A percentile compares a stretch with the other conserved stretches of the same genome.
These are phyloP conservation scores for Cyberlindnera galapagoensis DNA, from an alignment of 805 yeast species.

Conservation along the genomic window DNA sequence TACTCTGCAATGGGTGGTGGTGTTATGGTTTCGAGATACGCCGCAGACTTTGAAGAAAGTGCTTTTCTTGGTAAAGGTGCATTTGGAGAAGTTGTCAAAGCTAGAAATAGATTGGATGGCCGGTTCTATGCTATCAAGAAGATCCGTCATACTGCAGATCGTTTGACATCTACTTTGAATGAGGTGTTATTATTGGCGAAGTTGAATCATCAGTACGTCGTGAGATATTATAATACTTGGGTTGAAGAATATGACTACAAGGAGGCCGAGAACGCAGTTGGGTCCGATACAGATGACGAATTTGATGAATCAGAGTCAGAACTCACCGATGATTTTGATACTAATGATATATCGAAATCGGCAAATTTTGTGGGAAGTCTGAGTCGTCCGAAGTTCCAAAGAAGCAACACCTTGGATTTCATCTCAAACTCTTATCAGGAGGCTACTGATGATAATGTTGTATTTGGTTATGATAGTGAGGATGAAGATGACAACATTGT, in stretches of 20 bases:
- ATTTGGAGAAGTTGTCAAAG: conserved; percentile 97
- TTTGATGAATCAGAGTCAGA: conserved; percentile 13
- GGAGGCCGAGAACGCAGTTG: conserved; percentile 29
- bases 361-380: background rate
- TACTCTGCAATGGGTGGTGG: conserved; percentile 26
- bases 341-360: background rate
- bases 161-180: conserved; percentile 72
- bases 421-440: conserved; percentile 52
- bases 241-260: conserved; percentile 46
- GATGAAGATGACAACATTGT: conserved; percentile 20
- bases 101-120: conserved; percentile 88
- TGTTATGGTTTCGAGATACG: conserved; percentile 57
- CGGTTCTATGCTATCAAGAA: conserved; percentile 92
- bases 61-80: conserved; percentile 92
- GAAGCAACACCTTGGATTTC: conserved; percentile 49
- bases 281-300: conserved; percentile 26
- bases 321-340: conserved; percentile 2
- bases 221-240: conserved; percentile 97
- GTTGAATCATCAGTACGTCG: conserved; percentile 91
- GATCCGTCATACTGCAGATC: conserved; percentile 74
- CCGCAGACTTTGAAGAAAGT: conserved; percentile 91
- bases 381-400: conserved; percentile 23
- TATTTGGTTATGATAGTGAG: conserved; percentile 12
- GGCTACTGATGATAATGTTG: conserved; percentile 19
- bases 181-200: conserved; percentile 92